Base-by-base conservation (phyloP, 345 rosid genomes). In the Salix exigua region DNA sequence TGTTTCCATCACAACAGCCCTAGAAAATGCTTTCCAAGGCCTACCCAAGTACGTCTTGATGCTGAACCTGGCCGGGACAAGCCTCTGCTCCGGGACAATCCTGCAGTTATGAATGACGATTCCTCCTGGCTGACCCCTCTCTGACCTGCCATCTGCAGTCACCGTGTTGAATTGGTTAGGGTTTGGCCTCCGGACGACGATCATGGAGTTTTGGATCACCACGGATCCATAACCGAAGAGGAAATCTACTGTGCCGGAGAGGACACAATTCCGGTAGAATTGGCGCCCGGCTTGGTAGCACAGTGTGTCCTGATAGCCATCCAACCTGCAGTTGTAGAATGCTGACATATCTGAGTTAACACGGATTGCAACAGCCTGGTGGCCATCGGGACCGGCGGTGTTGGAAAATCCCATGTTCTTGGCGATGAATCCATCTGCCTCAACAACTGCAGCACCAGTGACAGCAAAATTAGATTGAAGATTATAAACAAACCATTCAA, bases 71-170 rank as follows among this genome's bases (percentile, higher is more conserved):
- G 71, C 78, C 0, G 89, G 78, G 31, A 66, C 76, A 25, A 91
- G 90, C n/a, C 78, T 78, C 72, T 46, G 75, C 80, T 94, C 97
- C 0, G 97, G 91, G 23, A 89, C 98, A 48, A 92, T 85, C 72
- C 88, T 85, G 84, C 97, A 92, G 86, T 89, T 89, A 26, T 92
- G 97, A 84, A 94, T 72, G 44, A 90, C 88, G 65, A 90, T 68
- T 19, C 89, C 91, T 4, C 73, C 71, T 5, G 66, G n/a, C 81
- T 87, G 66, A 44, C 82, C 82, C 4, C 0, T 70, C 48, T 72
- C 70, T 42, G 70, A 62, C 35, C 86, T 83, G 7, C 91, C 94
- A 2, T 88, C 89, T 12, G 95, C 94, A 1, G 94, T 89, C 53
- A 94, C 81, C 4, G 90, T 84, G 87, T 91, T 92, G 79, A 44